Evolutionary conservation across 345 rosid genomes (phyloP).

Genomic region (Cochlearia excelsa): DNA sequence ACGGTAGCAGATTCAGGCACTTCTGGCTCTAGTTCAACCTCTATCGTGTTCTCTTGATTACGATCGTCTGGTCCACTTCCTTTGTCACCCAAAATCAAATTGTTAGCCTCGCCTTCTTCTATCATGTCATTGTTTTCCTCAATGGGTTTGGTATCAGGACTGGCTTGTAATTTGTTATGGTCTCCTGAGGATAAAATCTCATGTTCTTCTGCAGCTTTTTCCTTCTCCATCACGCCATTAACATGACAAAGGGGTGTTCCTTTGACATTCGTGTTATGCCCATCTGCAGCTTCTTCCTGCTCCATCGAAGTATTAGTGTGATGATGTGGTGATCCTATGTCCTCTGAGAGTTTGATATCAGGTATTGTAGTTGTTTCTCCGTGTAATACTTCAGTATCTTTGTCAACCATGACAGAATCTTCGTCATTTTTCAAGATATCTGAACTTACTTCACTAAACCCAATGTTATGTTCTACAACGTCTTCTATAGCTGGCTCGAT

Average conservation of each 20-base stretch:
- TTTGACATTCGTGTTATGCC: slow-evolving; percentile 4
- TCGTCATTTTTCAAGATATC: slow-evolving; percentile 3
- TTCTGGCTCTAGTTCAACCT: slow-evolving; percentile 11
- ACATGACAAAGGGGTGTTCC: slow-evolving; percentile 13
- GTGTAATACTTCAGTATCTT: slow-evolving; percentile 15
- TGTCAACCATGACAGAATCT: slow-evolving; percentile 22
- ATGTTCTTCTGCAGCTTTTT: slow-evolving; percentile 9
- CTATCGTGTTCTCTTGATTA: slow-evolving; percentile 20
- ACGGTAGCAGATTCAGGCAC: slow-evolving; percentile 30
- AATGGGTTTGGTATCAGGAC: slow-evolving; percentile 29
- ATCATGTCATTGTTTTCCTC: slow-evolving; percentile 19
- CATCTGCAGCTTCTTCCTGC: slow-evolving; percentile 23
- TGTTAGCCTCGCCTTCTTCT: slow-evolving; percentile 15
- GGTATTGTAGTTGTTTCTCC: slow-evolving; percentile 24
- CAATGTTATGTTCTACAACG: slow-evolving; percentile 15
- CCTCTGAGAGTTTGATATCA: slow-evolving; percentile 24
- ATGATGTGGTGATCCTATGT: slow-evolving; percentile 7
- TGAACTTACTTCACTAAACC: slow-evolving; percentile 20
- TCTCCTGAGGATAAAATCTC: slow-evolving; percentile 17
- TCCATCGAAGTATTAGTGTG: slow-evolving; percentile 19
- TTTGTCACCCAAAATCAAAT: slow-evolving; percentile 17
- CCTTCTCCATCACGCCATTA: slow-evolving; percentile 11
- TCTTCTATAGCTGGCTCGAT: slow-evolving; percentile 25
- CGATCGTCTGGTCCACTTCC: slow-evolving; percentile 16
- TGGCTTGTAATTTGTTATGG: slow-evolving; percentile 22